Conservation (phyloP, 1,139 yeast genomes). For the Meyerozyma sp. region DNA sequence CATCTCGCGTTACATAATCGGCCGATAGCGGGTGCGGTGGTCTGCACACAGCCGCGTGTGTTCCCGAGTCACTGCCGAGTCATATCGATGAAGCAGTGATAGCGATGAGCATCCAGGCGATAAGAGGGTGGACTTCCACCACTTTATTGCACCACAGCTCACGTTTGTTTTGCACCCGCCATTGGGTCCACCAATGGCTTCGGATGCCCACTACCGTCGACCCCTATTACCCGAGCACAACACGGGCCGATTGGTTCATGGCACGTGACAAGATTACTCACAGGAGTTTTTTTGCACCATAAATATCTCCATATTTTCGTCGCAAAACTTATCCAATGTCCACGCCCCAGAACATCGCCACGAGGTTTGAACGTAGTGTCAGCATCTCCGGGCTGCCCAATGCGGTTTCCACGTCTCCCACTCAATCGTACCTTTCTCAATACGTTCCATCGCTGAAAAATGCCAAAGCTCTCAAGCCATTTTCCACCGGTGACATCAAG, state of each 20-base stretch:
- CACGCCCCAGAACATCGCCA: conserved; percentile 63
- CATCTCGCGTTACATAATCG: neutral
- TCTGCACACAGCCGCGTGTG: neutral
- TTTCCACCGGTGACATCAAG: conserved; percentile 87
- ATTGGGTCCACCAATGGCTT: neutral
- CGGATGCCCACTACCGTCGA: neutral
- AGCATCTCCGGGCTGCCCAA: conserved; percentile 52
- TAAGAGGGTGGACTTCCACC: neutral
- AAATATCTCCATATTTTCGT: neutral
- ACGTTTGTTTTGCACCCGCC: neutral
- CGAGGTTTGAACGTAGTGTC: conserved; percentile 51
- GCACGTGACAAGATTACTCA: conserved; percentile 1
- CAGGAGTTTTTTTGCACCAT: neutral
- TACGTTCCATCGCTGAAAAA: conserved; percentile 43
- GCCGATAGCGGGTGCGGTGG: neutral
- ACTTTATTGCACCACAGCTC: no score
- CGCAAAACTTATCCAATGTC: conserved; percentile 36
- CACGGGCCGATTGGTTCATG: neutral
- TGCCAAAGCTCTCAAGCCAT: conserved; percentile 75
- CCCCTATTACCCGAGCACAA: neutral
- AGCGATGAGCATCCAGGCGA: neutral
- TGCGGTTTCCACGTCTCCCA: conserved; percentile 76
- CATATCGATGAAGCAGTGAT: neutral
- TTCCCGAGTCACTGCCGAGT: neutral
- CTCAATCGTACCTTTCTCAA: conserved; percentile 46